Conservation (phyloP, 805 yeast species). For the Wickerhamomyces chambardii region DNA sequence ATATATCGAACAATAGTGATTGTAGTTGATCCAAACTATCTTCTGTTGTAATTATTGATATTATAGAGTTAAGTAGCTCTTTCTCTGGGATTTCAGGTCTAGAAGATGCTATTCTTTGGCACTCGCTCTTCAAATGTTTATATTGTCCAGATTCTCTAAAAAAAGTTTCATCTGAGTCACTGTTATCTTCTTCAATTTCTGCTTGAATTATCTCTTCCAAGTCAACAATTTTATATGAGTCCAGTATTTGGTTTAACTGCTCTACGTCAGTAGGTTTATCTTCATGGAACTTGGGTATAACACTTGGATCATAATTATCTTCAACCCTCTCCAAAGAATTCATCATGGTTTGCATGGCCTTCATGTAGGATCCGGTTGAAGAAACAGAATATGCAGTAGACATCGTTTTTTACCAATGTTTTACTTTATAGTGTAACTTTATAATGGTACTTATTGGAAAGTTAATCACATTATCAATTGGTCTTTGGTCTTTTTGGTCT, state of each 20-base stretch:
- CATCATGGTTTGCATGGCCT: constrained; percentile 69
- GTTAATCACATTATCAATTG: too few species aligned
- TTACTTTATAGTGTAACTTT: too few species aligned
- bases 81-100: constrained; percentile 26
- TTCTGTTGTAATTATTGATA: constrained; percentile 20
- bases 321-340: constrained; percentile 29
- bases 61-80: constrained; percentile 19
- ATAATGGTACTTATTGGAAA: too few species aligned
- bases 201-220: constrained; percentile 13
- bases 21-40: constrained; percentile 54
- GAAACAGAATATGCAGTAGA: constrained; percentile 41
- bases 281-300: constrained; percentile 28
- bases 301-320: constrained; percentile 12
- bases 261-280: constrained; percentile 26
- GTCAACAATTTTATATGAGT: constrained; percentile 21
- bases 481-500: too few species aligned
- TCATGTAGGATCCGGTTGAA: constrained; percentile 70
- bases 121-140: constrained; percentile 15
- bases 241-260: constrained; percentile 27
- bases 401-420: constrained; percentile 19
- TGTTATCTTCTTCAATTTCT: constrained; percentile 8
- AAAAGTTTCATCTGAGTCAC: constrained; percentile 7
- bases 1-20: constrained; percentile 61
- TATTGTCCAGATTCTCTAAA: constrained; percentile 1
- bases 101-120: constrained; percentile 21